Evolutionary conservation across 306 rosid species (phyloP).

Genomic region (Clitoria ternatea): DNA sequence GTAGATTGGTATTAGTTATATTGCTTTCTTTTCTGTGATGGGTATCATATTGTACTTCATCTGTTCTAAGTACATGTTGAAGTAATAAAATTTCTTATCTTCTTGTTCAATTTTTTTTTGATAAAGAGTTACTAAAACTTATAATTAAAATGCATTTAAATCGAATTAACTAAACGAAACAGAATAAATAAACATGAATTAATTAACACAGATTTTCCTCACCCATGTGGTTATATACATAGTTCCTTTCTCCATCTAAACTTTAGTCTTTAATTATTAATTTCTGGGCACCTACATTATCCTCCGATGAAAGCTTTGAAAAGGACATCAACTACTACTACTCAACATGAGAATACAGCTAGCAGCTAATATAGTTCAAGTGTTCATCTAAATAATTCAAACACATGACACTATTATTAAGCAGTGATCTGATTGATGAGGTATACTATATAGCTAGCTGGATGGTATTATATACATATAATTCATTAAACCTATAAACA

Average conservation of each 20-base stretch:
- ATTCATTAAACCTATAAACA: background rate
- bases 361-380: background rate
- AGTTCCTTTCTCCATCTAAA: background rate
- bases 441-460: background rate
- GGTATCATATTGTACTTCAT: too few species aligned
- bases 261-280: background rate
- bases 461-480: background rate
- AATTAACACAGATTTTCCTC: too few species aligned
- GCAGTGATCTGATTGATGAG: constrained; percentile 10
- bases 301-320: constrained; percentile 4
- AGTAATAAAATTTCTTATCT: too few species aligned
- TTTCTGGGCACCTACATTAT: background rate
- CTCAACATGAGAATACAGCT: background rate
- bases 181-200: too few species aligned
- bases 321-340: background rate
- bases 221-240: background rate
- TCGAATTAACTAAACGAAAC: too few species aligned
- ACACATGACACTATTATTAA: background rate
- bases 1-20: too few species aligned
- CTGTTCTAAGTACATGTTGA: too few species aligned
- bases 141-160: too few species aligned
- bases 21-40: too few species aligned
- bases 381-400: constrained; percentile 5
- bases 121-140: too few species aligned
- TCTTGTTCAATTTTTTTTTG: too few species aligned